These are phyloP conservation scores for Domatiomyces catenatus DNA, from an alignment of 2,329 filamentous ascomycete genomes.

Conservation along the genomic window DNA sequence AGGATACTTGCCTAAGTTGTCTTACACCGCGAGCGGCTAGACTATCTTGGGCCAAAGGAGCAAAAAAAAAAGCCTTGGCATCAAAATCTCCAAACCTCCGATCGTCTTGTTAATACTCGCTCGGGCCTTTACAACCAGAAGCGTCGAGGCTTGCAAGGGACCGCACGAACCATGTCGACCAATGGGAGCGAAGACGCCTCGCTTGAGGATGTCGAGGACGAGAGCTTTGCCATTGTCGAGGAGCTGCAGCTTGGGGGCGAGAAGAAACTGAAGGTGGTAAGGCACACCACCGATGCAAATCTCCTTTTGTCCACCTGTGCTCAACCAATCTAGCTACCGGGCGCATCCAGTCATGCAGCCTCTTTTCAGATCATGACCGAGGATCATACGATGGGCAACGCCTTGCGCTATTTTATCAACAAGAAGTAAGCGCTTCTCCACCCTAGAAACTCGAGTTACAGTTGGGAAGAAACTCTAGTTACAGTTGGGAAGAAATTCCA, in stretches of 20 bases:
- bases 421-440: slow-evolving; percentile 60
- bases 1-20: too few relatives aligned
- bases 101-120: background rate
- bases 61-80: background rate
- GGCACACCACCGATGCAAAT: background rate
- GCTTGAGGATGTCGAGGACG: slow-evolving; percentile 1
- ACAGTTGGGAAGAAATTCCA: background rate
- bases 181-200: slow-evolving; percentile 1
- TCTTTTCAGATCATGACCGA: slow-evolving; percentile 91
- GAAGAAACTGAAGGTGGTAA: slow-evolving; percentile 14
- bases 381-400: slow-evolving; percentile 90
- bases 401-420: slow-evolving; percentile 88
- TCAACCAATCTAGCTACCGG: slow-evolving; percentile 49
- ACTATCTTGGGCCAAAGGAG: background rate
- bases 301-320: background rate
- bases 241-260: slow-evolving; percentile 10
- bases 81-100: background rate
- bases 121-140: background rate
- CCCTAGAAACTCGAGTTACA: background rate
- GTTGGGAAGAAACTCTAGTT: background rate
- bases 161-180: background rate
- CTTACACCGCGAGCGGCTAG: too few relatives aligned
- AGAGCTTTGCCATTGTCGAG: slow-evolving; percentile 7
- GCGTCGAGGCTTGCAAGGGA: background rate
- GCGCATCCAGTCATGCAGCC: slow-evolving; percentile 69